phyloP scores from a whole-genome alignment of 352 stramenopile genomes.

The Phytopythium vexans region DNA sequence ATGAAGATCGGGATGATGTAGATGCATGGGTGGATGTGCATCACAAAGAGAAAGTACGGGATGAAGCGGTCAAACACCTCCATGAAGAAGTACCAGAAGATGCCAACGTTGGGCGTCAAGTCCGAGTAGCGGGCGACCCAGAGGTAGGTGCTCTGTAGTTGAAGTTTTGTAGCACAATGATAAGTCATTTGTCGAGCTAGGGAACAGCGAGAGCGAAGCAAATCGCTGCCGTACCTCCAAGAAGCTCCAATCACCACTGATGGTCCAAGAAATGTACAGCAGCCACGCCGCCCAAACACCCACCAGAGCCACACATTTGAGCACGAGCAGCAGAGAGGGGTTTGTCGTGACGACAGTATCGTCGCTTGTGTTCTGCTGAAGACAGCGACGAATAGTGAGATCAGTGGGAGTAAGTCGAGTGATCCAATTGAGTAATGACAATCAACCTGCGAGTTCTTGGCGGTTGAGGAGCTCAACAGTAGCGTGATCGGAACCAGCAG shows the following conservation, averaged over 20 bases:
- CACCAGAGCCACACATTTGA: slow-evolving; percentile 12
- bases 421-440: too few relatives aligned
- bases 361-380: background rate
- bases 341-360: background rate
- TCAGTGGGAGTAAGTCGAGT: too few relatives aligned
- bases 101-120: slow-evolving; percentile 79
- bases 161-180: slow-evolving; percentile 1
- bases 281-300: slow-evolving; percentile 27
- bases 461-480: slow-evolving; percentile 23
- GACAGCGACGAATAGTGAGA: too few relatives aligned
- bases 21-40: slow-evolving; percentile 78
- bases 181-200: background rate
- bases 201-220: too few relatives aligned
- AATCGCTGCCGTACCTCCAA: slow-evolving; percentile 31
- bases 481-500: slow-evolving; percentile 57
- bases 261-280: slow-evolving; percentile 53
- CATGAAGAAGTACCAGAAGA: slow-evolving; percentile 91
- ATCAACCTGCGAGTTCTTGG: slow-evolving; percentile 11
- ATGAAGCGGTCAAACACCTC: slow-evolving; percentile 87
- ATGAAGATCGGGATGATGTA: slow-evolving; percentile 80
- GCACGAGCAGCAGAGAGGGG: slow-evolving; percentile 9
- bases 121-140: slow-evolving; percentile 80
- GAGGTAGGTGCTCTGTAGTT: slow-evolving; percentile 64
- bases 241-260: slow-evolving; percentile 59
- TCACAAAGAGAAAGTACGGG: slow-evolving; percentile 77